Evolutionary conservation across 129 eudicot species (phyloP), one percentile per base, ranked within the genome.

Genomic region (Apium graveolens): DNA sequence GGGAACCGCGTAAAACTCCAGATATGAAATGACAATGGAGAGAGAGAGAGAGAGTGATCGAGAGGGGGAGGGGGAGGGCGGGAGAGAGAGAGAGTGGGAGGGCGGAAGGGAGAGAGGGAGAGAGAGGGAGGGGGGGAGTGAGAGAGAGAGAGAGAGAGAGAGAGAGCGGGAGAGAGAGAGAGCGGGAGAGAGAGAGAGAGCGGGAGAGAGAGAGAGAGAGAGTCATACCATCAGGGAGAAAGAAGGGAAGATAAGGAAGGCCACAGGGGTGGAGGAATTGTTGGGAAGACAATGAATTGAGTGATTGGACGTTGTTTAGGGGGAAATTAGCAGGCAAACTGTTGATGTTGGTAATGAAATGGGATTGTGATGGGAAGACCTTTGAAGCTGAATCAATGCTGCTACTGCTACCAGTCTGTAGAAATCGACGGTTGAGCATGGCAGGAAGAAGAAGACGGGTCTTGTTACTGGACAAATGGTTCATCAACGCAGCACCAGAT

Each of bases 171-270:
- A n/a, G n/a, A n/a, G n/a, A n/a, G n/a, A n/a, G n/a, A n/a, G n/a
- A n/a, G n/a, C n/a, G n/a, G 17, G 57, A 9, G 44, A 76, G 63
- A 43, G n/a, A 81, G 7, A 37, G 32, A 20, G 32, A 66, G 27
- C 24, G n/a, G 17, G 2, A 35, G 20, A 24, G 18, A 39, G n/a
- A 24, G 71, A 27, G 39, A 32, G 37, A 42, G 79, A 44, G 48
- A 34, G 39, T 42, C 8, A 49, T 84, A 91, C 98, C 98, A n/a
- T 93, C 97, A 77, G 97, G 97, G 41, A 93, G 87, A 84, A 91
- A 91, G 80, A 93, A 89, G 7, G 82, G 82, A 78, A 91, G 90
- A 70, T 83, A 89, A 82, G 98, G 95, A 49, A 90, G 87, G 43
- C 97, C 97, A 53, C 84, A 87, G 3, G 95, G 98, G 83, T 87